Percentiles rank a stretch among this genome's conserved stretches.
Conservation (phyloP, 352 stramenopile genomes). For the Globisporangium spiculum region DNA sequence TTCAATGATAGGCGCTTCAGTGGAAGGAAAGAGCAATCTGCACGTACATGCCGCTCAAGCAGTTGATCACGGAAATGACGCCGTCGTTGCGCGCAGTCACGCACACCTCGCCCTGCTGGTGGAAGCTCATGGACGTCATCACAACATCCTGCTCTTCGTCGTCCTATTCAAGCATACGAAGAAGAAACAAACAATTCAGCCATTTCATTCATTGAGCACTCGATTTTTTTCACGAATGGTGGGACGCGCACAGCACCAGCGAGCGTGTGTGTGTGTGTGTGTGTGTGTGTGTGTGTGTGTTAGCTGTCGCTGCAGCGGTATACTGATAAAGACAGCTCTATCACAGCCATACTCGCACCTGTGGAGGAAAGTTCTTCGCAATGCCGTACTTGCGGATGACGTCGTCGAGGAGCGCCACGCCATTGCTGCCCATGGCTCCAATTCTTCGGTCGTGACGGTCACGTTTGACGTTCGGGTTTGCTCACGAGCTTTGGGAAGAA, state of each 20-base stretch:
- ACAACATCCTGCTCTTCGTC: slow-evolving; percentile 62
- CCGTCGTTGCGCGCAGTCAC: slow-evolving; percentile 76
- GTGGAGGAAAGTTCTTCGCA: slow-evolving; percentile 57
- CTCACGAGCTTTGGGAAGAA: background rate
- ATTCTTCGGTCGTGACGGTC: background rate
- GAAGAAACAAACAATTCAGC: background rate
- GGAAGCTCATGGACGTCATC: slow-evolving; percentile 72
- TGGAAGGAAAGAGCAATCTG: background rate
- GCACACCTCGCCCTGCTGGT: slow-evolving; percentile 74
- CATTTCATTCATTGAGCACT: background rate
- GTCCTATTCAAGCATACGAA: slow-evolving; percentile 23
- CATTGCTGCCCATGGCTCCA: slow-evolving; percentile 14
- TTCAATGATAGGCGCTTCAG: background rate
- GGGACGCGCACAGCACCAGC: background rate
- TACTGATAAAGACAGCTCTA: background rate
- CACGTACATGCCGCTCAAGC: slow-evolving; percentile 73
- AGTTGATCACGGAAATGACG: slow-evolving; percentile 81
- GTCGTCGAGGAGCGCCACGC: slow-evolving; percentile 52
- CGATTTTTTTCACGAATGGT: background rate
- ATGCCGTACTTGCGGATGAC: slow-evolving; percentile 67
- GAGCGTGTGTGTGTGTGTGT: background rate
- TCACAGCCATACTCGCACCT: slow-evolving; percentile 26
- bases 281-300: too few species aligned
- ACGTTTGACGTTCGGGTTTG: slow-evolving; percentile 9
- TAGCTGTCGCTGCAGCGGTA: too few species aligned